phyloP scores from a whole-genome alignment of 352 stramenopile genomes.

The Globisporangium emineosum region DNA sequence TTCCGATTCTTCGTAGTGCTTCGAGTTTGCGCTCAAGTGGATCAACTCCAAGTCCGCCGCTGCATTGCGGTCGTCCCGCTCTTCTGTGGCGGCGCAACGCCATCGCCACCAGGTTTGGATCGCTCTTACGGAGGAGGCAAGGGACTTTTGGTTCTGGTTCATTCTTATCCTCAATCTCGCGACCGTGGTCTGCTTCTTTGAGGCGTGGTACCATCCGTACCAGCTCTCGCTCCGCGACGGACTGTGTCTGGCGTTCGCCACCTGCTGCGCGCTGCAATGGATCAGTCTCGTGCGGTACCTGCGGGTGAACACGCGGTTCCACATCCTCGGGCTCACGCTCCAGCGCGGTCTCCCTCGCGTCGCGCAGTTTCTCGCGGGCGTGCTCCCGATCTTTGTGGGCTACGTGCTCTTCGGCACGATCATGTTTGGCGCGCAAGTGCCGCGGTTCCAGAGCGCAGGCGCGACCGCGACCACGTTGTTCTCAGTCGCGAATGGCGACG shows the following conservation, averaged over 20 bases:
- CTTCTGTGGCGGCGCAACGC: background rate
- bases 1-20: constrained; percentile 15
- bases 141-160: constrained; percentile 71
- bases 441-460: constrained; percentile 67
- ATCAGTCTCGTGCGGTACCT: constrained; percentile 72
- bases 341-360: constrained; percentile 64
- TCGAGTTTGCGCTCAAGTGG: constrained; percentile 50
- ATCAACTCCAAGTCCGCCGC: constrained; percentile 18
- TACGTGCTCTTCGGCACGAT: constrained; percentile 85
- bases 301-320: constrained; percentile 62
- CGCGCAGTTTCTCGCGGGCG: constrained; percentile 77
- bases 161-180: constrained; percentile 46
- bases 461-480: constrained; percentile 78
- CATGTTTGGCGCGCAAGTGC: constrained; percentile 83
- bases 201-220: constrained; percentile 53
- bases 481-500: constrained; percentile 83
- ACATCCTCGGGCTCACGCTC: constrained; percentile 78
- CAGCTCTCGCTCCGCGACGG: constrained; percentile 52
- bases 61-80: constrained; percentile 14
- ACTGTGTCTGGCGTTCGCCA: constrained; percentile 59
- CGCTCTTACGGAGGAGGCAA: constrained; percentile 19
- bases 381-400: constrained; percentile 79
- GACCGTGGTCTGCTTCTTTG: constrained; percentile 46
- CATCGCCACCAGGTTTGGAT: background rate
- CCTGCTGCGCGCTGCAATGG: constrained; percentile 74